Conservation (phyloP, 148 eudicot species). For the Hydrangea macrophylla region DNA sequence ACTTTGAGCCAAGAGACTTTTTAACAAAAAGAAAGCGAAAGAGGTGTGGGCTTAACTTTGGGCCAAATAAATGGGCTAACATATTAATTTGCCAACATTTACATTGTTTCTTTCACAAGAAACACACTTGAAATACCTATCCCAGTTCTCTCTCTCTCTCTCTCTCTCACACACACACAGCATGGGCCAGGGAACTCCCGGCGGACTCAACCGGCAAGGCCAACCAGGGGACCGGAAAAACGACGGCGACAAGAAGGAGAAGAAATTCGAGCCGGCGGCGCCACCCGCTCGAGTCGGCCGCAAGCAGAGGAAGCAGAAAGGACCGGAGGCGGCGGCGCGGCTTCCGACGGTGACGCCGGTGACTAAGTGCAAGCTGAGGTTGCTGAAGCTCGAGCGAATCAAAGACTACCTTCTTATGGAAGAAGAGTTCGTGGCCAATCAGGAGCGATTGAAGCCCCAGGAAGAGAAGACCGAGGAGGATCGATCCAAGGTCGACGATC, state of each 20-base stretch:
- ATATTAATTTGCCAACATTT: no score
- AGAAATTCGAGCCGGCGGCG: conserved; percentile 85
- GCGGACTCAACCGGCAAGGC: conserved; percentile 59
- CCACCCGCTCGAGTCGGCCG: conserved; percentile 90
- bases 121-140: neutral
- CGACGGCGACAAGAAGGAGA: conserved; percentile 69
- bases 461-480: conserved; percentile 98
- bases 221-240: conserved; percentile 55
- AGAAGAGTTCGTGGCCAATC: conserved; percentile 93
- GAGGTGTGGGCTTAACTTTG: no score
- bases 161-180: neutral
- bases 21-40: no score
- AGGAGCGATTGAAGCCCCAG: conserved; percentile 83
- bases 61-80: no score
- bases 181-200: conserved; percentile 85
- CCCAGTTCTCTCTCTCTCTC: neutral
- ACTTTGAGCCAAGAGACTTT: no score
- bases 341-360: conserved; percentile 74
- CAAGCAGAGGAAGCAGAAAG: conserved; percentile 83
- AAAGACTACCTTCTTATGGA: conserved; percentile 91
- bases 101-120: conserved; percentile 5
- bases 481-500: conserved; percentile 79
- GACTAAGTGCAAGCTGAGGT: conserved; percentile 77
- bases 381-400: conserved; percentile 73
- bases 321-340: conserved; percentile 75